Percentiles rank a stretch among this genome's conserved stretches.
Evolutionary conservation across 768 basidiomycete species (phyloP).

Genomic region (Leccinum sublutescens): DNA sequence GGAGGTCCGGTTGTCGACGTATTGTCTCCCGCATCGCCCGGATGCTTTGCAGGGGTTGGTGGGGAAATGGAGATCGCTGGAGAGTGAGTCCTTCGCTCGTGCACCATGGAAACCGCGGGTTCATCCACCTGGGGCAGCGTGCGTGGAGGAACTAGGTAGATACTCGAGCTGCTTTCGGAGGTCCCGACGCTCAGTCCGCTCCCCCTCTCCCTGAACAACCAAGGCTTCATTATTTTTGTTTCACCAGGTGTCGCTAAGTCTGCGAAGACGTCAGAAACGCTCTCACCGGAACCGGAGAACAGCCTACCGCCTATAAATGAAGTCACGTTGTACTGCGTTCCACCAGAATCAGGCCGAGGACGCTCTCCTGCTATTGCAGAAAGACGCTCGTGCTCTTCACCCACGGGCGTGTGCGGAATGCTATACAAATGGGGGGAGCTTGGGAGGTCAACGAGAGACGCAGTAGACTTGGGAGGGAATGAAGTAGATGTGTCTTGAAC

Average conservation of each 20-base stretch:
- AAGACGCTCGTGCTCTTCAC: slow-evolving; percentile 13
- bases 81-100: slow-evolving; percentile 10
- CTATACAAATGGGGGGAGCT: slow-evolving; percentile 12
- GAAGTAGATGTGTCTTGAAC: slow-evolving; percentile 4
- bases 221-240: slow-evolving; percentile 9
- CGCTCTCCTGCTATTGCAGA: slow-evolving; percentile 14
- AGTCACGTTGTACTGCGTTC: slow-evolving; percentile 67
- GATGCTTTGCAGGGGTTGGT: slow-evolving; percentile 6
- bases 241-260: slow-evolving; percentile 34
- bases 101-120: neutral
- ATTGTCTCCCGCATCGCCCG: slow-evolving; percentile 21
- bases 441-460: slow-evolving; percentile 22
- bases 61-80: slow-evolving; percentile 24
- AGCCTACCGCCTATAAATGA: slow-evolving; percentile 62
- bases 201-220: slow-evolving; percentile 2
- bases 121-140: slow-evolving; percentile 1
- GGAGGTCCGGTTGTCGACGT: slow-evolving; percentile 26
- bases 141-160: neutral
- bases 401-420: slow-evolving; percentile 19
- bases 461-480: slow-evolving; percentile 30
- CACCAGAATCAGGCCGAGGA: slow-evolving; percentile 40
- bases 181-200: neutral
- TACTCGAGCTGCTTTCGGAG: neutral
- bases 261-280: slow-evolving; percentile 17
- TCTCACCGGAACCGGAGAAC: neutral